Evolutionary conservation across 208 protist genomes (phyloP).

Genomic region (Vickermania ingenoplastis): DNA sequence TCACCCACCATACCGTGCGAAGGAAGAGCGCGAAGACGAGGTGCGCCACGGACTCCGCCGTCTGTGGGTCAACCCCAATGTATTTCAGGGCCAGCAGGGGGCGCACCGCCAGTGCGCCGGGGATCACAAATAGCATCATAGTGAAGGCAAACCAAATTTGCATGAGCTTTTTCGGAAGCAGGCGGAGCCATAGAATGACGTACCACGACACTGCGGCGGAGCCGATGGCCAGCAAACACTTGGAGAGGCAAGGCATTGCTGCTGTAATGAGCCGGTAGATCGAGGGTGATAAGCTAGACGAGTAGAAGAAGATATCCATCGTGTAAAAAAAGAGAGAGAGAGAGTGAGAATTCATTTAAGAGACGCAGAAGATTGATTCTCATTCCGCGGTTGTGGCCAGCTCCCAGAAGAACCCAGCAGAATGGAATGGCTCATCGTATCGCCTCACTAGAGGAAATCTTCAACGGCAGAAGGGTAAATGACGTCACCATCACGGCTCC

Average conservation of each 20-base stretch:
- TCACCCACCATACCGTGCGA: slow-evolving; percentile 19
- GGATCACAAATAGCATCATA: slow-evolving; percentile 18
- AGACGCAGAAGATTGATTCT: too few relatives aligned
- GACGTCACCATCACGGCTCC: too few relatives aligned
- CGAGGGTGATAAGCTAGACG: neutral
- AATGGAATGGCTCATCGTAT: too few relatives aligned
- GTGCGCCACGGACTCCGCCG: slow-evolving; percentile 16
- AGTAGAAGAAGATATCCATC: neutral
- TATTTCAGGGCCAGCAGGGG: slow-evolving; percentile 28
- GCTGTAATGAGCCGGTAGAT: neutral
- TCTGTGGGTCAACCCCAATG: slow-evolving; percentile 23
- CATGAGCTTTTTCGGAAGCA: slow-evolving; percentile 25
- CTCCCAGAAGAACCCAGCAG: too few relatives aligned
- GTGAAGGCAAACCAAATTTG: slow-evolving; percentile 36
- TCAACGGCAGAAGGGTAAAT: too few relatives aligned
- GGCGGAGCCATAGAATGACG: slow-evolving; percentile 17
- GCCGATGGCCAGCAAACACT: neutral
- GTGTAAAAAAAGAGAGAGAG: neutral
- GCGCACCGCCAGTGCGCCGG: slow-evolving; percentile 16
- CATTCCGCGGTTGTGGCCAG: too few relatives aligned
- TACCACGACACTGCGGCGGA: slow-evolving; percentile 10
- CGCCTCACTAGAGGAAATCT: too few relatives aligned
- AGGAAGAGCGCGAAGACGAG: slow-evolving; percentile 17
- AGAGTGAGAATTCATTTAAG: neutral
- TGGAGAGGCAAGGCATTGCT: neutral